Evolutionary conservation across 1,139 yeast species (phyloP), one percentile per base, ranked within the genome.

Genomic region (Kluyveromyces marxianus): DNA sequence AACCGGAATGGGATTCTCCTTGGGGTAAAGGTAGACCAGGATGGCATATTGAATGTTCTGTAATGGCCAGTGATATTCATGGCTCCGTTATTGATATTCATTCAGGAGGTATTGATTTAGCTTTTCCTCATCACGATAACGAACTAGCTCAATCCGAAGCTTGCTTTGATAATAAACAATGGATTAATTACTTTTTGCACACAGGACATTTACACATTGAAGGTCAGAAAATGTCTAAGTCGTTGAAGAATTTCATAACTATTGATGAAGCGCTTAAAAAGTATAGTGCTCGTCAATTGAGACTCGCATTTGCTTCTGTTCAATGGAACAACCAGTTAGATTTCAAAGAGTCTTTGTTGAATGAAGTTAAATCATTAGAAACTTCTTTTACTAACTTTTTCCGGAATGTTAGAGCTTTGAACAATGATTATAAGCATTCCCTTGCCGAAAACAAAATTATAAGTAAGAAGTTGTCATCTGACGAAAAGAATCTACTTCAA

Each of bases 11-110:
- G 97, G 76, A 75, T 2, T 87, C 96, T 2, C 90, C 94, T 36
- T 92, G 97, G 97, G 98, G 98, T 33, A 73, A 75, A 49, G 99
- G 98, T 42, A 83, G 99, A 65, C 99, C 99, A 3, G 99, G 99
- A 2, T 92, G 99, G 99, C 99, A 92, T 65, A 92, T 92, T 66
- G 99, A 92, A 69, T 92, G 99, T 74, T 89, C 97, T 4, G 98
- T 92, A 14, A 92, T 92, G 99, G 98, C 98, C 1, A 77, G 92
- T 45, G 96, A 89, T 57, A 76, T 89, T 41, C 74, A 86, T 38
- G 97, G 97, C 1, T 69, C 77, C 33, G 75, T 76, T 48, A 84
- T 94, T 75, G 99, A 92, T 67, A 88, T 92, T 55, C 99, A 92
- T 65, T 83, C 96, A 25, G 98, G 99, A 48, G 99, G 98, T 54